Conservation (phyloP, 1,284 basidiomycete genomes). For the Cutaneotrichosporon sp. region DNA sequence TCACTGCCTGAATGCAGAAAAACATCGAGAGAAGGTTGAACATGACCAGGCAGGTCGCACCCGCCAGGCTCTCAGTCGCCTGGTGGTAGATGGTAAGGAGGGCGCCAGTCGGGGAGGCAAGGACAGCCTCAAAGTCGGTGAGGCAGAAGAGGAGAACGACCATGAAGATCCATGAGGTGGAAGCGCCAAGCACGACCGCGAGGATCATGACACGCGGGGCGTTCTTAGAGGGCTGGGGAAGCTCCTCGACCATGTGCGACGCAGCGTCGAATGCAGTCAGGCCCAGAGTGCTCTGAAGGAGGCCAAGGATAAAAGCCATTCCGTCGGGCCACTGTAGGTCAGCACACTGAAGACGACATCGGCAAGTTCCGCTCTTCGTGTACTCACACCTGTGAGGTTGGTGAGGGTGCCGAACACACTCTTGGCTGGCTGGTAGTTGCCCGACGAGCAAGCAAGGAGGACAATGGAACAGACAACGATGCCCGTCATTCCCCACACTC, state of each 20-base stretch:
- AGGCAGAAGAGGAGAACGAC: constrained; percentile 34
- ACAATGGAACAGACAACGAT: constrained; percentile 37
- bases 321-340: constrained; percentile 24
- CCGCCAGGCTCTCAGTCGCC: constrained; percentile 25
- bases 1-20: constrained; percentile 49
- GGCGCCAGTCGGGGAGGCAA: constrained; percentile 8
- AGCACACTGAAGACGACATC: neutral
- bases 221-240: constrained; percentile 33
- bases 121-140: constrained; percentile 8
- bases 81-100: constrained; percentile 24
- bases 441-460: constrained; percentile 18
- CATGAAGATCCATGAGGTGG: constrained; percentile 36
- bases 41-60: constrained; percentile 47
- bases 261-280: constrained; percentile 26
- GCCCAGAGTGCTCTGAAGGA: constrained; percentile 34
- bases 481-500: constrained; percentile 32
- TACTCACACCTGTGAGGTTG: constrained; percentile 26
- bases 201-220: constrained; percentile 42
- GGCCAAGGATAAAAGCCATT: constrained; percentile 45
- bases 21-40: constrained; percentile 49
- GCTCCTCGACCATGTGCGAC: constrained; percentile 46
- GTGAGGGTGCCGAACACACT: constrained; percentile 44
- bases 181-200: constrained; percentile 31
- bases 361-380: constrained; percentile 18
- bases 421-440: constrained; percentile 34